Evolutionary conservation across 2,329 filamentous ascomycete genomes (phyloP).

Genomic region (Xylariaceae sp.): DNA sequence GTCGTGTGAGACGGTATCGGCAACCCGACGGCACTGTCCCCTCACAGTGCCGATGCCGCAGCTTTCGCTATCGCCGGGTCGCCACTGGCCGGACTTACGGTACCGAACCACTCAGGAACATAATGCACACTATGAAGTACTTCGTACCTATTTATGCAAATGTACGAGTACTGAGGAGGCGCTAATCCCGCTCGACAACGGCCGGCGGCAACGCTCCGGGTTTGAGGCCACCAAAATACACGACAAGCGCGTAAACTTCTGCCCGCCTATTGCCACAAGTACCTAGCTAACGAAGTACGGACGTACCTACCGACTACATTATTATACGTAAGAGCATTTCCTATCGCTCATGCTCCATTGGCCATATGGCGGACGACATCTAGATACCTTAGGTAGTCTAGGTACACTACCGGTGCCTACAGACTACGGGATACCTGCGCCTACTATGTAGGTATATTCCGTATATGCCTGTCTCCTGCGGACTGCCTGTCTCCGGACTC

Average conservation of each 20-base stretch:
- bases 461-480: too few relatives aligned
- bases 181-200: not conserved
- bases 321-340: not conserved
- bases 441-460: too few relatives aligned
- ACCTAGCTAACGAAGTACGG: not conserved
- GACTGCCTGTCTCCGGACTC: too few relatives aligned
- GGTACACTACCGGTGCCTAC: too few relatives aligned
- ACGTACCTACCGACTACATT: too few relatives aligned
- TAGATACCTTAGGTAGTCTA: too few relatives aligned
- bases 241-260: not conserved
- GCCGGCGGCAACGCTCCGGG: not conserved
- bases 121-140: not conserved
- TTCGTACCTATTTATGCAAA: too few relatives aligned
- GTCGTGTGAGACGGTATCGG: constrained; percentile 12
- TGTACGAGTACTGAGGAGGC: constrained; percentile 15
- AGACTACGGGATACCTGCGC: too few relatives aligned
- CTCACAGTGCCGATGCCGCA: constrained; percentile 30
- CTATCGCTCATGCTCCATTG: constrained; percentile 18
- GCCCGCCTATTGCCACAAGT: constrained; percentile 1
- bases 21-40: constrained; percentile 24
- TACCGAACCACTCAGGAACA: constrained; percentile 17
- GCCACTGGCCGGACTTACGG: constrained; percentile 24
- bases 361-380: not conserved
- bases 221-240: not conserved
- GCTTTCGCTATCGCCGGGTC: constrained; percentile 31